Evolutionary conservation across 106 monocot species (phyloP).

Genomic region (Dactylorhiza incarnata): DNA sequence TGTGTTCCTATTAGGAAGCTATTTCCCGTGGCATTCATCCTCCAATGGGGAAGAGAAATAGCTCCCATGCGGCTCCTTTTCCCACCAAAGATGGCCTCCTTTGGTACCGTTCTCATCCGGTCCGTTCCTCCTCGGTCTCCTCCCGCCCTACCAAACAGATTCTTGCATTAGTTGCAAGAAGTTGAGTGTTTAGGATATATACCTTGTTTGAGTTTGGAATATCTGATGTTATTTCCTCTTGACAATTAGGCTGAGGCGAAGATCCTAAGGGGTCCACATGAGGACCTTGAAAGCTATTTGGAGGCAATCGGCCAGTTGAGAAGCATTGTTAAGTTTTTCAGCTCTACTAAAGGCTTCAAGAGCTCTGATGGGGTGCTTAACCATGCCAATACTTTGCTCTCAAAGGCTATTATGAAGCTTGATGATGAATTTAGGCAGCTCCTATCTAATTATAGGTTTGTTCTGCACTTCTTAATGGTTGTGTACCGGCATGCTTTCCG

Average conservation of each 20-base stretch:
- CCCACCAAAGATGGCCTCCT: too few relatives aligned
- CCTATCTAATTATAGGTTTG: constrained; percentile 51
- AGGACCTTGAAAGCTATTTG: constrained; percentile 73
- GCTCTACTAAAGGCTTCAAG: constrained; percentile 52
- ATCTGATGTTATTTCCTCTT: background rate
- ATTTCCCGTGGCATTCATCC: too few relatives aligned
- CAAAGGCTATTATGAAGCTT: constrained; percentile 56
- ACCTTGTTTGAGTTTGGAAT: background rate
- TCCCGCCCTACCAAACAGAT: background rate
- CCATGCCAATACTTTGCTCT: constrained; percentile 50
- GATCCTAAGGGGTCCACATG: constrained; percentile 68
- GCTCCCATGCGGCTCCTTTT: too few relatives aligned
- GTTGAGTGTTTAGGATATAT: background rate
- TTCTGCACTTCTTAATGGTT: background rate
- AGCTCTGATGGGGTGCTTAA: constrained; percentile 61
- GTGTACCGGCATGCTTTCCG: background rate
- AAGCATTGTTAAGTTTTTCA: constrained; percentile 45
- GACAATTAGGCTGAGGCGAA: constrained; percentile 62
- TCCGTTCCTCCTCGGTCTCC: background rate
- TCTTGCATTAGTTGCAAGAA: background rate
- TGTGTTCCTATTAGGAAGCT: too few relatives aligned
- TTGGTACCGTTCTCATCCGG: too few relatives aligned
- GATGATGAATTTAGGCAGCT: constrained; percentile 77
- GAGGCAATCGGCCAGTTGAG: constrained; percentile 63
- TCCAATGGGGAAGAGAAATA: too few relatives aligned